Percentiles rank a stretch among this genome's conserved stretches.
These are phyloP conservation scores for Amphibolis antarctica DNA, from an alignment of 106 monocot genomes.

Conservation along the genomic window DNA sequence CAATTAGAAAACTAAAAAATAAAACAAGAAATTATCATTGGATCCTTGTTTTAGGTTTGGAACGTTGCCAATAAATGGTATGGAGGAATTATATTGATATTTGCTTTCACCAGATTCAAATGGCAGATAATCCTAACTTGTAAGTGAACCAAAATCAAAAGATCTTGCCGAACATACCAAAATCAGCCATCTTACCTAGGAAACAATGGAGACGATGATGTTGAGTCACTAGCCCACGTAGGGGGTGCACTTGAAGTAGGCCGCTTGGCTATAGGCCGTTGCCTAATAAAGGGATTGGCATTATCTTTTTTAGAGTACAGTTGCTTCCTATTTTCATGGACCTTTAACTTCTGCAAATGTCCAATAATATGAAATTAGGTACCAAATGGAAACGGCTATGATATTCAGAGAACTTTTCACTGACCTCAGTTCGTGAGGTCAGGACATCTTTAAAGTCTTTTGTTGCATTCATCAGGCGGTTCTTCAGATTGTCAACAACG, in stretches of 20 bases:
- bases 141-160: too few relatives aligned
- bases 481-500: slow-evolving; percentile 86
- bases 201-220: slow-evolving; percentile 50
- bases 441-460: slow-evolving; percentile 87
- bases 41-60: too few relatives aligned
- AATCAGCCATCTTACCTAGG: slow-evolving; percentile 36
- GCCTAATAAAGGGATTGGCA: slow-evolving; percentile 75
- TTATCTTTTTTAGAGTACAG: slow-evolving; percentile 56
- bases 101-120: too few relatives aligned
- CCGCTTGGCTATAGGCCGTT: slow-evolving; percentile 60
- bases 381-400: background rate
- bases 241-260: slow-evolving; percentile 34
- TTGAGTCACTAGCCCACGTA: slow-evolving; percentile 40
- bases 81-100: too few relatives aligned
- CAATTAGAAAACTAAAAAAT: too few relatives aligned
- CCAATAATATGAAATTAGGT: background rate
- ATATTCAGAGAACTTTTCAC: background rate
- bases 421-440: slow-evolving; percentile 76
- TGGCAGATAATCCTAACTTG: too few relatives aligned
- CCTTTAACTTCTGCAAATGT: slow-evolving; percentile 62
- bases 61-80: too few relatives aligned
- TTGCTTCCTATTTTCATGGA: slow-evolving; percentile 78
- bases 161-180: background rate
- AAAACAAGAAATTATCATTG: too few relatives aligned
- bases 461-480: slow-evolving; percentile 77